Percentiles rank a stretch among this genome's conserved stretches.
Evolutionary conservation across 2,329 filamentous ascomycete species (phyloP).

Genomic region (Annulohypoxylon truncatum): DNA sequence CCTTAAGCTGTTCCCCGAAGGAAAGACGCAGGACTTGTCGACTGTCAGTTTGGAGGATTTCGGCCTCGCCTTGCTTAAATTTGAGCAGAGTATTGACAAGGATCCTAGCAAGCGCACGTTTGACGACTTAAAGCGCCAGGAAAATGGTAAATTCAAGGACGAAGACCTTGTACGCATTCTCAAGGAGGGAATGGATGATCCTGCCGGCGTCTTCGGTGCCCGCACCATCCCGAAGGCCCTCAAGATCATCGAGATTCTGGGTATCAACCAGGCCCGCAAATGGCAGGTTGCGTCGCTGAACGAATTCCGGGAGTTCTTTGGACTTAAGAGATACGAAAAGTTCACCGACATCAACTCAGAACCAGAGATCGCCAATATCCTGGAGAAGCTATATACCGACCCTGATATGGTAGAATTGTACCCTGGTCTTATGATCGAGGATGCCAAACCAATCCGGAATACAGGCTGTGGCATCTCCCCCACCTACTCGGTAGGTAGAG

Average conservation of each 20-base stretch:
- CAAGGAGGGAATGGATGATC: constrained; percentile 69
- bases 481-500: constrained; percentile 65
- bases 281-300: constrained; percentile 73
- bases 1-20: constrained; percentile 56
- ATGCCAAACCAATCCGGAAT: constrained; percentile 62
- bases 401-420: constrained; percentile 77
- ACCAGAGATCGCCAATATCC: constrained; percentile 63
- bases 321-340: constrained; percentile 64
- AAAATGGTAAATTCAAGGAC: constrained; percentile 66
- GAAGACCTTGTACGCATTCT: constrained; percentile 67
- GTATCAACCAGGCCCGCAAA: constrained; percentile 70
- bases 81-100: constrained; percentile 54
- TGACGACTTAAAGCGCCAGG: constrained; percentile 59
- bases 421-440: constrained; percentile 73
- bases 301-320: constrained; percentile 73
- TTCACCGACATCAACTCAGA: constrained; percentile 71
- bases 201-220: constrained; percentile 69
- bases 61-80: constrained; percentile 44
- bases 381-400: constrained; percentile 70
- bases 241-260: constrained; percentile 70
- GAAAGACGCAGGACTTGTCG: constrained; percentile 41
- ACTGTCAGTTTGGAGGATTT: constrained; percentile 42
- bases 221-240: constrained; percentile 68
- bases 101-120: constrained; percentile 63
- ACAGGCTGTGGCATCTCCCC: constrained; percentile 65